phyloP scores from a whole-genome alignment of 1,284 basidiomycete genomes.

The Cryptococcus deneoformans region DNA sequence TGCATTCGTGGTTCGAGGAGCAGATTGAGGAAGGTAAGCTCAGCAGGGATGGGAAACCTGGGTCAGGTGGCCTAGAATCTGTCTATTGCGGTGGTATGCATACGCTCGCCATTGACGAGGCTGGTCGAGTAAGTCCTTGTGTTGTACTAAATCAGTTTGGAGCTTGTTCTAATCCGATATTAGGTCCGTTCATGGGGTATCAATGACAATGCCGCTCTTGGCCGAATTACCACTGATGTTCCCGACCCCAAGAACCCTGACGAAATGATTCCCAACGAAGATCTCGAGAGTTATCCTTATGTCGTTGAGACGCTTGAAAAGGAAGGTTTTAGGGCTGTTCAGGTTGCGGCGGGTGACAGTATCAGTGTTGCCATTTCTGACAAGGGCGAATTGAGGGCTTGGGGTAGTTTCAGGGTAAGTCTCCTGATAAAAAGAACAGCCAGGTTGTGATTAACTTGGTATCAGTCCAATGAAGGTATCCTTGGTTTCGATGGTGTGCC shows the following conservation, averaged over 20 bases:
- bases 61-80: constrained; percentile 62
- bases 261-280: constrained; percentile 65
- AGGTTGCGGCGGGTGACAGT: constrained; percentile 77
- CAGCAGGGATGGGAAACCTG: constrained; percentile 53
- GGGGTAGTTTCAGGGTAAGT: constrained; percentile 92
- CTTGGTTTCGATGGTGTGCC: constrained; percentile 74
- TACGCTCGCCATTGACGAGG: constrained; percentile 76
- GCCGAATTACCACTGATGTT: constrained; percentile 70
- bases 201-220: constrained; percentile 89
- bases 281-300: constrained; percentile 71
- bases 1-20: constrained; percentile 53
- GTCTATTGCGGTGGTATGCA: constrained; percentile 80
- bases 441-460: not conserved
- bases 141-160: not conserved
- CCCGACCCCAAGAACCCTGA: constrained; percentile 59
- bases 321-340: constrained; percentile 74
- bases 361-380: constrained; percentile 76
- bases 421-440: not conserved
- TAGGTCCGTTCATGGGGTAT: constrained; percentile 85
- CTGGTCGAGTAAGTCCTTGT: constrained; percentile 64
- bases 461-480: constrained; percentile 68
- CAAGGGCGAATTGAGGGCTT: constrained; percentile 75
- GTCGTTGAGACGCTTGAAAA: constrained; percentile 68
- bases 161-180: not conserved
- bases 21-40: constrained; percentile 41